Base-by-base conservation (phyloP, 129 eudicot species). In the Arctium lappa region DNA sequence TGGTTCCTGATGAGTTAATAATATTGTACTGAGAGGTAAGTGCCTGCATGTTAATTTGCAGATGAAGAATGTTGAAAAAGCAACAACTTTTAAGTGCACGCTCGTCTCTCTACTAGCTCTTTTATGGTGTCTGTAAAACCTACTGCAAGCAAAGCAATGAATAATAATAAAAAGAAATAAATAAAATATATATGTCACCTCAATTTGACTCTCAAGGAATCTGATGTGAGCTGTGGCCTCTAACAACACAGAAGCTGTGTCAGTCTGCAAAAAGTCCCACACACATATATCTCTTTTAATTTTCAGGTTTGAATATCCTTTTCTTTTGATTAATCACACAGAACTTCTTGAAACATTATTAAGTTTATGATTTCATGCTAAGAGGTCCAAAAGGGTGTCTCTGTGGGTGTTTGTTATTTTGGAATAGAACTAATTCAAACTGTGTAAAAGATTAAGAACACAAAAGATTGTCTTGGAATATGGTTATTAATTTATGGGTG, bases 241-340 rank as follows among this genome's bases (percentile, higher is more conserved):
- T 86, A 91, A 87, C 94, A 94, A 90, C 69, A 94, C 98, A 70
- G 98, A 94, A 60, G 98, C 98, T 70, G 98, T 94, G 91, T 94
- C 98, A 91, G 98, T 94, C 98, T 94, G 98, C 90, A 91, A 85
- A 93, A 91, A 84, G 85, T 85, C 85, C 79, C 89, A 78, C 83
- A 74, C 69, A 79, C 72, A 69, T 77, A 62, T 32, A 6, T 40
- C 81, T 69, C 27, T 22, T 22, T 22, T 22, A 22, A 22, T 60
- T 76, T 81, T 80, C 76, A 81, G 71, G 56, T 81, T 53, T 30
- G 18, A 10, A 7, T 33, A 33, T 80, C 42, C 9, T 83, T 74
- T 76, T 60, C 27, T n/a, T 2, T 15, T 13, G 27, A 0, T 56
- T 56, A 56, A 60, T 60, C 68, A 60, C 7, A 60, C 68, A 60